A percentile compares a stretch with the other conserved stretches of the same genome.
Evolutionary conservation across 2,329 filamentous ascomycete genomes (phyloP).

Genomic region (Nannizziopsis barbatae): DNA sequence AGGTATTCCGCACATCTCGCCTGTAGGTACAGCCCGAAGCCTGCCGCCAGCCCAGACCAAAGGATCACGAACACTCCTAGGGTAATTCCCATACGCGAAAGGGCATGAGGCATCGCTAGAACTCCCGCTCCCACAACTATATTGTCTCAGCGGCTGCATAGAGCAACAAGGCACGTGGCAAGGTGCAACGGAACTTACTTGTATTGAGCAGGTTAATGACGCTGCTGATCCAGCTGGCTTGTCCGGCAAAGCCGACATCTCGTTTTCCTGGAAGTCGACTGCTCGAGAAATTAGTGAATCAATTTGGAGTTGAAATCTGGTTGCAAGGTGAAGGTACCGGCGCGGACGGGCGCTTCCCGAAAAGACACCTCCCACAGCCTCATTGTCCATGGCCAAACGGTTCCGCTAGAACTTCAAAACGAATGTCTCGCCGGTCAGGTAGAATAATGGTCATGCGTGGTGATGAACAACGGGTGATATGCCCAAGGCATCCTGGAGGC

Average conservation of each 20-base stretch:
- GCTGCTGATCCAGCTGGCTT: constrained; percentile 81
- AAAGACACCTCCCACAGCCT: constrained; percentile 7
- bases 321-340: constrained; percentile 8
- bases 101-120: constrained; percentile 86
- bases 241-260: constrained; percentile 55
- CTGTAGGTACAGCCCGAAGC: constrained; percentile 91
- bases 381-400: constrained; percentile 11
- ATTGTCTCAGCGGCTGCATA: constrained; percentile 4
- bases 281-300: neutral
- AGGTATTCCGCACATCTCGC: constrained; percentile 86
- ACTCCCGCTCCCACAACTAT: constrained; percentile 86
- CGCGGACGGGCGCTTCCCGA: constrained; percentile 12
- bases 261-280: constrained; percentile 48
- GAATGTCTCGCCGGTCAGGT: neutral
- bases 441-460: neutral
- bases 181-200: constrained; percentile 45
- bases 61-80: constrained; percentile 74
- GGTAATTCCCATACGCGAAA: constrained; percentile 89
- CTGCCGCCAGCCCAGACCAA: constrained; percentile 81
- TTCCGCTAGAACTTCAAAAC: neutral
- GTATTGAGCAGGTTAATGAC: constrained; percentile 95
- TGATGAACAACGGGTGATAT: neutral
- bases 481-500: constrained; percentile 9
- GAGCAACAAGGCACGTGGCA: constrained; percentile 21
- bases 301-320: neutral